phyloP scores from a whole-genome alignment of 495 filamentous ascomycete genomes.

The Podospora appendiculata region DNA sequence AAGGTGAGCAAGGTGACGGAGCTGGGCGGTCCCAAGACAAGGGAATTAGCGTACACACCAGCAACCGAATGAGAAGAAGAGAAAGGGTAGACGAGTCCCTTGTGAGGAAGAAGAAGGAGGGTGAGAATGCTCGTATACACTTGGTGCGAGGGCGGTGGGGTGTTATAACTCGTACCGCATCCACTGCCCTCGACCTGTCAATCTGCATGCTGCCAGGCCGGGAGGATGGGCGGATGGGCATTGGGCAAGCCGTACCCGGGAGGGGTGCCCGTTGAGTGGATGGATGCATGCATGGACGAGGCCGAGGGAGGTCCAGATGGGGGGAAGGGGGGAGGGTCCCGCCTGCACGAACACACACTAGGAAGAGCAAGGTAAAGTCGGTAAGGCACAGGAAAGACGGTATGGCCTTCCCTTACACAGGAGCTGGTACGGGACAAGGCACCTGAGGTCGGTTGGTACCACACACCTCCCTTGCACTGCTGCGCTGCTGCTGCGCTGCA shows the following conservation, averaged over 20 bases:
- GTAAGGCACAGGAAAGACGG: too few species aligned
- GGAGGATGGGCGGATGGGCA: neutral
- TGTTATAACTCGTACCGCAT: slow-evolving; percentile 27
- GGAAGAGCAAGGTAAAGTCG: too few species aligned
- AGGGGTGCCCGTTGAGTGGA: neutral
- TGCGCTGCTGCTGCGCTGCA: too few species aligned
- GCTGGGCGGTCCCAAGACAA: slow-evolving; percentile 48
- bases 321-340: neutral
- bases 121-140: slow-evolving; percentile 37
- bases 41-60: slow-evolving; percentile 53
- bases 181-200: neutral
- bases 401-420: too few species aligned
- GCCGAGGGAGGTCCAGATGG: slow-evolving; percentile 4
- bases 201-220: neutral
- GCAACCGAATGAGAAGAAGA: slow-evolving; percentile 43
- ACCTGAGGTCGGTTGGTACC: too few species aligned
- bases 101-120: slow-evolving; percentile 42
- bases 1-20: slow-evolving; percentile 40
- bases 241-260: slow-evolving; percentile 1
- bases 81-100: slow-evolving; percentile 35
- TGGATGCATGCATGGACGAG: neutral
- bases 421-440: too few species aligned
- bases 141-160: slow-evolving; percentile 26
- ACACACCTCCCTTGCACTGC: too few species aligned
- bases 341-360: neutral